A percentile compares a stretch with the other conserved stretches of the same genome.
These are phyloP conservation scores for Alternaria arborescens DNA, from an alignment of 2,329 filamentous ascomycete species.

Conservation along the genomic window DNA sequence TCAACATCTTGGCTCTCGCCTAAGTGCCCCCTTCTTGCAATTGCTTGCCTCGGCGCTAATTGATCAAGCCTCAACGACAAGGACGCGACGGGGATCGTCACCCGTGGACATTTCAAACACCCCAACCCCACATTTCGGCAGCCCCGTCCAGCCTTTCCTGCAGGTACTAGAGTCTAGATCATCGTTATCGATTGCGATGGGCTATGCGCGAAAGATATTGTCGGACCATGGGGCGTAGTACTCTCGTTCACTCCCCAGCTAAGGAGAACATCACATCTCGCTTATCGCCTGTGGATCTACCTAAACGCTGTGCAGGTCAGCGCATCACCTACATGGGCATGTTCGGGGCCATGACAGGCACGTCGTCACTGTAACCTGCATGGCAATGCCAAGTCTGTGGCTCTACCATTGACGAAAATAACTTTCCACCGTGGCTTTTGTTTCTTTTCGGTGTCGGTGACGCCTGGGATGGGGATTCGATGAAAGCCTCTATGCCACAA, in stretches of 20 bases:
- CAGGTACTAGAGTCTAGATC: neutral
- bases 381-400: neutral
- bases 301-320: neutral
- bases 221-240: neutral
- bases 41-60: neutral
- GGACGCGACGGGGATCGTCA: neutral
- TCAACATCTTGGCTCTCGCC: neutral
- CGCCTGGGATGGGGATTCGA: neutral
- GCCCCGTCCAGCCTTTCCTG: neutral
- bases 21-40: neutral
- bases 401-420: neutral
- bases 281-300: neutral
- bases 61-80: neutral
- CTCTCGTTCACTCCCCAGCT: neutral
- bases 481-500: neutral
- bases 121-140: neutral
- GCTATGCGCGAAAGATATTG: neutral
- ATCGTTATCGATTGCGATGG: neutral
- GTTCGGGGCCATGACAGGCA: neutral
- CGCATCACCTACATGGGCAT: neutral
- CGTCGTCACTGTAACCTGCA: neutral
- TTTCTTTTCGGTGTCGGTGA: neutral
- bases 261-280: neutral
- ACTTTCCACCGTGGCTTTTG: neutral
- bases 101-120: neutral